Conservation (phyloP, 1,284 basidiomycete species). For the Moniliophthora roreri region DNA sequence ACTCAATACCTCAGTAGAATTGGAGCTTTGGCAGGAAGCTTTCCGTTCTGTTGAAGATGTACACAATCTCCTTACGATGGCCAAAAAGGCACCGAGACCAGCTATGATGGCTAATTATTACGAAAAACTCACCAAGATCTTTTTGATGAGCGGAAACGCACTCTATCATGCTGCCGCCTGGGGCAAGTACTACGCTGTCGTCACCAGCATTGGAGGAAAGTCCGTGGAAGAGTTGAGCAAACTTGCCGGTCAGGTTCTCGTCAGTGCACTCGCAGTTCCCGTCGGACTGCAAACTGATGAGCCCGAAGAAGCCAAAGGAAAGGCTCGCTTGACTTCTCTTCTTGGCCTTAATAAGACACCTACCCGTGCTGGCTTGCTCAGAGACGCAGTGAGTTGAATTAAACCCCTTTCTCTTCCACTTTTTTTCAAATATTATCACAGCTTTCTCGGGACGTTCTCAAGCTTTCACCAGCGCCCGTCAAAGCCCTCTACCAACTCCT, state of each 20-base stretch:
- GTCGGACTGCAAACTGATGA: conserved; percentile 74
- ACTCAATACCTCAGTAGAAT: conserved; percentile 96
- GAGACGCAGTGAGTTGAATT: conserved; percentile 70
- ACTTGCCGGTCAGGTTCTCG: conserved; percentile 90
- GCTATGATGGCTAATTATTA: conserved; percentile 99
- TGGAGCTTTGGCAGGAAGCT: conserved; percentile 99
- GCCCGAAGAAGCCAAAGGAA: conserved; percentile 73
- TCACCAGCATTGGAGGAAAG: conserved; percentile 66
- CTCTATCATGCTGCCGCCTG: conserved; percentile 98
- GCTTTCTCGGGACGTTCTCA: conserved; percentile 85
- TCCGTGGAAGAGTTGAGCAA: conserved; percentile 79
- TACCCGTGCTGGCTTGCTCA: conserved; percentile 82
- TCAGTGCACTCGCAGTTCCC: conserved; percentile 93
- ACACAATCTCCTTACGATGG: conserved; percentile 92
- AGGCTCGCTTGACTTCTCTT: conserved; percentile 81
- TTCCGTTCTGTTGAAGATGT: conserved; percentile 99
- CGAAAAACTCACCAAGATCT: conserved; percentile 96
- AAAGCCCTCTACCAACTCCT: conserved; percentile 89
- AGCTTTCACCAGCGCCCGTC: conserved; percentile 75
- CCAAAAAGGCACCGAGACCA: conserved; percentile 89
- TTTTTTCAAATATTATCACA: conserved; percentile 27
- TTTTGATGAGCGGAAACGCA: conserved; percentile 90
- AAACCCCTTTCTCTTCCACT: neutral
- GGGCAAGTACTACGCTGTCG: conserved; percentile 80
- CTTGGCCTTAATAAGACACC: conserved; percentile 87